Evolutionary conservation across 257 asterid species (phyloP).

Genomic region (Phtheirospermum japonicum): DNA sequence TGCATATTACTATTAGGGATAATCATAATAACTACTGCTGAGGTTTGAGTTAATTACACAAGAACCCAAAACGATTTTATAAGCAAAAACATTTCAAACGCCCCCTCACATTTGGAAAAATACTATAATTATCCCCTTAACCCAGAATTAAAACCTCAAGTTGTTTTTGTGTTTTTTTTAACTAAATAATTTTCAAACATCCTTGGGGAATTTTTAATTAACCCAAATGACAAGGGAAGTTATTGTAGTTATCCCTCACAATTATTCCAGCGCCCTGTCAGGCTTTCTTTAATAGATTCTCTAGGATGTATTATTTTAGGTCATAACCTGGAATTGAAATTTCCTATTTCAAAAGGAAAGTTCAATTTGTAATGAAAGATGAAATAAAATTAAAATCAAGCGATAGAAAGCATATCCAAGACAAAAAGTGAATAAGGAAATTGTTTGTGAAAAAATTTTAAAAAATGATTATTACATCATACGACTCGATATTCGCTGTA

Average conservation of each 20-base stretch:
- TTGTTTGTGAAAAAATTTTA: not conserved
- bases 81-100: not conserved
- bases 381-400: no score
- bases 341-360: no score
- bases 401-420: no score
- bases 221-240: not conserved
- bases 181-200: not conserved
- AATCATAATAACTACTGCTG: not conserved
- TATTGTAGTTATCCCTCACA: not conserved
- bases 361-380: no score
- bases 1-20: not conserved
- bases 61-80: not conserved
- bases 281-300: no score
- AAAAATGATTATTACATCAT: no score
- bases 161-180: not conserved
- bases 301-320: no score
- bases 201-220: not conserved
- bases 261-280: not conserved
- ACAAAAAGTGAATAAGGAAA: no score
- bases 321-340: no score
- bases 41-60: not conserved
- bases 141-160: not conserved
- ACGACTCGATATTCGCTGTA: constrained; percentile 6
- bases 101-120: not conserved
- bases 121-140: not conserved